A percentile compares a stretch with the other conserved stretches of the same genome.
Conservation (phyloP, 768 basidiomycete species). For the Mycena venus region DNA sequence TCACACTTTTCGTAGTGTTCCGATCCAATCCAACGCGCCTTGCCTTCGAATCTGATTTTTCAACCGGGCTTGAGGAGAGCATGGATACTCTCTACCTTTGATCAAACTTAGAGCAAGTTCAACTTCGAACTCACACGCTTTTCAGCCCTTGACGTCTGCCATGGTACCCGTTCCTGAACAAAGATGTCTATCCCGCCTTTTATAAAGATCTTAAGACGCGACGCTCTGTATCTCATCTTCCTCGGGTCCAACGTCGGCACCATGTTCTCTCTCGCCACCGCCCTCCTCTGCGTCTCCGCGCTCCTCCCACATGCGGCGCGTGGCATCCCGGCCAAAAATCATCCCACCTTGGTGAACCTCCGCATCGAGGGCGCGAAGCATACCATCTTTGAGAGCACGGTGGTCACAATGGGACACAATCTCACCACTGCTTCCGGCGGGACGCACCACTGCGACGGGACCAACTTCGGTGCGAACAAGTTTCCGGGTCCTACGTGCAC, state of each 20-base stretch:
- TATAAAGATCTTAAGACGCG: background rate
- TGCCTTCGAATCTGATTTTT: no score
- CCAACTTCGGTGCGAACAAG: constrained; percentile 50
- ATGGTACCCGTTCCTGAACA: background rate
- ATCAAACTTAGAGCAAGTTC: no score
- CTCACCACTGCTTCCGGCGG: constrained; percentile 54
- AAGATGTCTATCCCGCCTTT: constrained; percentile 14
- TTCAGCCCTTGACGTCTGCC: constrained; percentile 2
- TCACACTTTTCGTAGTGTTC: no score
- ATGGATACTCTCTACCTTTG: no score
- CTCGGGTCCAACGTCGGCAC: background rate
- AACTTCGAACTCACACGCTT: no score
- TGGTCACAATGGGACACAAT: constrained; percentile 56
- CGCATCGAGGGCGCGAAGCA: constrained; percentile 53
- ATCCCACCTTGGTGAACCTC: constrained; percentile 38
- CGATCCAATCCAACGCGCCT: no score
- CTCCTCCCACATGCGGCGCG: constrained; percentile 1
- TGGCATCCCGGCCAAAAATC: constrained; percentile 14
- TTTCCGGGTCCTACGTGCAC: constrained; percentile 57
- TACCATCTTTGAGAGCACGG: constrained; percentile 55
- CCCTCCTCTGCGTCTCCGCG: constrained; percentile 15
- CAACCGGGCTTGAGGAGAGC: no score
- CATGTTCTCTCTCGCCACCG: constrained; percentile 5
- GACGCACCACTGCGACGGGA: constrained; percentile 60
- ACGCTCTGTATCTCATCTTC: background rate